Conservation (phyloP, 2,329 filamentous ascomycete species). For the Cryphonectria naterciae region DNA sequence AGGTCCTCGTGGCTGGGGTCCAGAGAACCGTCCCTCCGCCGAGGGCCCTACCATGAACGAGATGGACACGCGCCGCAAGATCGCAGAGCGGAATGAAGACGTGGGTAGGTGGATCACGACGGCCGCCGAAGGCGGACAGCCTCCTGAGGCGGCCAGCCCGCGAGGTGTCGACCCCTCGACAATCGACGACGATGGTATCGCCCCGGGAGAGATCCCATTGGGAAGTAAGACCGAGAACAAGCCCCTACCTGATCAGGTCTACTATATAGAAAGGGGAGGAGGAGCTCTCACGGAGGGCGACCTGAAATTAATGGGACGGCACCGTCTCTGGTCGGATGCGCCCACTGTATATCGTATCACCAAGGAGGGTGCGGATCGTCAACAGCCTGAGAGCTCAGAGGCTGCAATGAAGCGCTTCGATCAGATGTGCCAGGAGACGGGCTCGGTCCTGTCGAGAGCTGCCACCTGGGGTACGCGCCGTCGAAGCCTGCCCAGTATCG, state of each 20-base stretch:
- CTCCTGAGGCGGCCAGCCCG: slow-evolving; percentile 33
- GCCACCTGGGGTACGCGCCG: slow-evolving; percentile 74
- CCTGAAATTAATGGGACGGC: slow-evolving; percentile 52
- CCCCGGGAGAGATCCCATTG: slow-evolving; percentile 48
- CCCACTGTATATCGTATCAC: slow-evolving; percentile 53
- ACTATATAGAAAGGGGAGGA: slow-evolving; percentile 45
- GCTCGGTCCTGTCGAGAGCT: slow-evolving; percentile 63
- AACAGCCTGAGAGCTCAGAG: slow-evolving; percentile 56
- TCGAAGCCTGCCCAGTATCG: slow-evolving; percentile 63
- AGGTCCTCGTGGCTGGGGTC: slow-evolving; percentile 53
- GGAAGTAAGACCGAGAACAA: slow-evolving; percentile 56
- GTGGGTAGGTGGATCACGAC: slow-evolving; percentile 56
- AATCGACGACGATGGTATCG: slow-evolving; percentile 41
- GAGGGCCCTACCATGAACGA: slow-evolving; percentile 57
- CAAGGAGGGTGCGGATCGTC: slow-evolving; percentile 36
- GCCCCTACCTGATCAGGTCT: slow-evolving; percentile 53
- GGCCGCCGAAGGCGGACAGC: slow-evolving; percentile 29
- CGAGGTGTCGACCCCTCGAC: slow-evolving; percentile 26
- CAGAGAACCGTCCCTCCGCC: slow-evolving; percentile 46
- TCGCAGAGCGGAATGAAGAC: slow-evolving; percentile 51
- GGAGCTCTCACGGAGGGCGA: slow-evolving; percentile 52
- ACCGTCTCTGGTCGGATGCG: slow-evolving; percentile 54
- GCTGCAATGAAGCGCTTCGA: slow-evolving; percentile 59
- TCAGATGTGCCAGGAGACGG: slow-evolving; percentile 56
- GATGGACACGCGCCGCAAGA: slow-evolving; percentile 45